Evolutionary conservation across 23 red algal species (phyloP).

Genomic region (Gracilariopsis chorda): DNA sequence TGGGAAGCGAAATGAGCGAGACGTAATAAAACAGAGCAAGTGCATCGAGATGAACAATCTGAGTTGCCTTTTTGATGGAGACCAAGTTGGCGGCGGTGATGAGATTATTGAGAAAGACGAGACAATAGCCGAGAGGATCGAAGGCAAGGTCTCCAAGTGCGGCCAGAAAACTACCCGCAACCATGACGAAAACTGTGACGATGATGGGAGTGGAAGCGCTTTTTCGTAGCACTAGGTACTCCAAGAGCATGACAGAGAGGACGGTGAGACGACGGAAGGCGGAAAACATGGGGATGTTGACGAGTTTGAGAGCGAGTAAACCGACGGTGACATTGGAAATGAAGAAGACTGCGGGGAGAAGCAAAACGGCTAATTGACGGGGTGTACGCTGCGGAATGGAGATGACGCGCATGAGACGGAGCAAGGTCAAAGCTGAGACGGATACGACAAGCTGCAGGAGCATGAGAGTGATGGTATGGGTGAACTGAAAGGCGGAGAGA

Average conservation of each 20-base stretch:
- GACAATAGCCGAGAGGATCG: constrained; percentile 78
- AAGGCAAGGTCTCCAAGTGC: constrained; percentile 76
- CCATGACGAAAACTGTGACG: constrained; percentile 82
- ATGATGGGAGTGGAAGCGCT: constrained; percentile 32
- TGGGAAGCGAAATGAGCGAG: constrained; percentile 74
- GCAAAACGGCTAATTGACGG: constrained; percentile 25
- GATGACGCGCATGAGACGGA: constrained; percentile 36
- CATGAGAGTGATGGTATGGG: constrained; percentile 63
- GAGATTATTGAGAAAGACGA: constrained; percentile 94
- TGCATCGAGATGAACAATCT: constrained; percentile 52
- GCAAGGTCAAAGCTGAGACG: constrained; percentile 52
- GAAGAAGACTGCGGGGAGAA: constrained; percentile 52
- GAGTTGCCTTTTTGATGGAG: constrained; percentile 74
- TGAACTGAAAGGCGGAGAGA: constrained; percentile 81
- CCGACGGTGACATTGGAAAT: constrained; percentile 80
- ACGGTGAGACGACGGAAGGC: constrained; percentile 89
- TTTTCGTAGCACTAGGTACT: constrained; percentile 68
- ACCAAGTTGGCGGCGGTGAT: constrained; percentile 88
- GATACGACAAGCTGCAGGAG: constrained; percentile 76
- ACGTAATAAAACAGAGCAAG: constrained; percentile 86
- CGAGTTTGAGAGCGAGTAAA: constrained; percentile 71
- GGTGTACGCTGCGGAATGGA: constrained; percentile 39
- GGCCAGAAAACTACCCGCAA: constrained; percentile 81
- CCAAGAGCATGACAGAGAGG: constrained; percentile 83
- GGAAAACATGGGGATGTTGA: constrained; percentile 97